A percentile compares a stretch with the other conserved stretches of the same genome.
These are phyloP conservation scores for Candida argentea DNA, from an alignment of 805 yeast species.

Conservation along the genomic window DNA sequence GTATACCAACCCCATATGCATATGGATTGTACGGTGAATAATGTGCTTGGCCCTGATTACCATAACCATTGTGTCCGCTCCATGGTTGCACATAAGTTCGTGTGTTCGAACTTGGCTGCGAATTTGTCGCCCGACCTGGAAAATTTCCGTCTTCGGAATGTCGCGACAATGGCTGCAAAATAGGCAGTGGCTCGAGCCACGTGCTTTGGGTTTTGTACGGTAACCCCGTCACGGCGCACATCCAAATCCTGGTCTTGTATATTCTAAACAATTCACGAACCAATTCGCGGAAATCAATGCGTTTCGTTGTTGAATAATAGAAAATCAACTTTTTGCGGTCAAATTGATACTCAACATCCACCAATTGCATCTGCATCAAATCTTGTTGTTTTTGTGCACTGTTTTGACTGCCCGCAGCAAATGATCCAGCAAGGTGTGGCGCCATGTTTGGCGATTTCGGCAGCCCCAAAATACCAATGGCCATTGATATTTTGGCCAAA, in stretches of 20 bases:
- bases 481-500: constrained; percentile 42
- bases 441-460: constrained; percentile 1
- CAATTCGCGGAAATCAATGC: constrained; percentile 65
- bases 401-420: constrained; percentile 2
- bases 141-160: neutral
- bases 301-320: constrained; percentile 40
- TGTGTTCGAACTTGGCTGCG: neutral
- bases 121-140: neutral
- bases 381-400: constrained; percentile 5
- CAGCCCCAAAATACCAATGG: constrained; percentile 8
- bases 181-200: constrained; percentile 4
- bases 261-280: constrained; percentile 66
- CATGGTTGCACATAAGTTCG: too few relatives aligned
- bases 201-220: constrained; percentile 21
- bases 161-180: constrained; percentile 1
- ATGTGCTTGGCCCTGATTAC: too few relatives aligned
- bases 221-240: constrained; percentile 55
- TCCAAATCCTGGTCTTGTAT: constrained; percentile 74
- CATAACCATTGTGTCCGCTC: too few relatives aligned
- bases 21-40: too few relatives aligned
- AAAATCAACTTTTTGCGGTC: constrained; percentile 71
- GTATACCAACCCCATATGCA: too few relatives aligned
- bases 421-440: neutral
- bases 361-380: constrained; percentile 44
- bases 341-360: constrained; percentile 75